These are phyloP conservation scores for Malassezia pachydermatis DNA, from an alignment of 1,284 basidiomycete species.

Conservation along the genomic window DNA sequence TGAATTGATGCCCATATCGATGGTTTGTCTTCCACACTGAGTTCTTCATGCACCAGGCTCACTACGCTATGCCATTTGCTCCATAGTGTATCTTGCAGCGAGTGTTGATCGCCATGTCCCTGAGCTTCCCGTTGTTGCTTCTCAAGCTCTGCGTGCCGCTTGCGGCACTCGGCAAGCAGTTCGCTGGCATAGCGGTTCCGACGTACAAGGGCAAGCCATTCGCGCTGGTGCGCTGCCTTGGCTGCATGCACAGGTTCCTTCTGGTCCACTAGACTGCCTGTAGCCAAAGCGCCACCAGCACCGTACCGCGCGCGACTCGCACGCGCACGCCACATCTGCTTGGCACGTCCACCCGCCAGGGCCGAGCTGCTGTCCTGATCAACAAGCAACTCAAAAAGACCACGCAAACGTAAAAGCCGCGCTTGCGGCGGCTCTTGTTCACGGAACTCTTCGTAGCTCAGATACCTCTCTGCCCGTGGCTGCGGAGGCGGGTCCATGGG, in stretches of 20 bases:
- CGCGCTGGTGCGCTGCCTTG: not conserved
- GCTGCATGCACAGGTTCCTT: not conserved
- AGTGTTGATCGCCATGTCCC: not conserved
- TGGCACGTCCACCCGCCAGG: constrained; percentile 41
- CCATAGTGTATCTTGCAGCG: not conserved
- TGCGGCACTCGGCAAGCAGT: constrained; percentile 39
- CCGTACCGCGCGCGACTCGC: constrained; percentile 42
- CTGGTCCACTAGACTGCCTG: constrained; percentile 24
- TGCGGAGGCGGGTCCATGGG: no score
- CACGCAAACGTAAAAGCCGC: constrained; percentile 40
- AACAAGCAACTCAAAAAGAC: constrained; percentile 42
- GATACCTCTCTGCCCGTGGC: no score
- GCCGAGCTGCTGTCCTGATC: constrained; percentile 40
- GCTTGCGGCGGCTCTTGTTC: constrained; percentile 46
- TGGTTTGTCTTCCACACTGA: not conserved
- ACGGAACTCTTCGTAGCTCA: constrained; percentile 39
- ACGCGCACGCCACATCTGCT: constrained; percentile 43
- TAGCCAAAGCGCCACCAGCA: constrained; percentile 36
- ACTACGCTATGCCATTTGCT: not conserved
- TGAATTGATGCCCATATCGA: no score
- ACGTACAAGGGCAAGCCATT: constrained; percentile 17
- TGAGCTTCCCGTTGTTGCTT: not conserved
- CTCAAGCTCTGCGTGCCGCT: constrained; percentile 36
- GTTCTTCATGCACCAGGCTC: constrained; percentile 3
- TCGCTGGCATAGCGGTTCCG: constrained; percentile 44